Evolutionary conservation across 2,329 filamentous ascomycete species (phyloP).

Genomic region (Trichophaea hybrida): DNA sequence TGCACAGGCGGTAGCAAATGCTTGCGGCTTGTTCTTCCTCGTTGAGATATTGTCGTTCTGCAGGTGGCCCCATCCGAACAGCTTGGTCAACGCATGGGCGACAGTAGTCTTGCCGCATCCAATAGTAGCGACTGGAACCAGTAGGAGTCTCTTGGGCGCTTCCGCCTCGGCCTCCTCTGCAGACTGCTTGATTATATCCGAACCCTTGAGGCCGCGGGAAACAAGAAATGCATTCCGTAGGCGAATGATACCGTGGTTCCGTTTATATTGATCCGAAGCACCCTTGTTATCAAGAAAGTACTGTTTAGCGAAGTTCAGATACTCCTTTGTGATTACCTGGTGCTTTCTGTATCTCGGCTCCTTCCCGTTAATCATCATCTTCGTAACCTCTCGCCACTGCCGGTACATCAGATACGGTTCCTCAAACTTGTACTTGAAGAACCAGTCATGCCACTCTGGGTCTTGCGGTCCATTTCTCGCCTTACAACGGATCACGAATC

Average conservation of each 20-base stretch:
- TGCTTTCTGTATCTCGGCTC: constrained; percentile 74
- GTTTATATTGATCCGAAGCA: constrained; percentile 56
- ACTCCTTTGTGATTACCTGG: constrained; percentile 75
- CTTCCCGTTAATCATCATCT: constrained; percentile 63
- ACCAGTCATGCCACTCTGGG: constrained; percentile 69
- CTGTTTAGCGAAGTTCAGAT: constrained; percentile 64
- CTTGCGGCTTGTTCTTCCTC: constrained; percentile 55
- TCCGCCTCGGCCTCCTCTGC: constrained; percentile 60
- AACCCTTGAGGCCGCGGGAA: constrained; percentile 69
- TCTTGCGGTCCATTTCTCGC: constrained; percentile 40
- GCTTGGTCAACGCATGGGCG: constrained; percentile 60
- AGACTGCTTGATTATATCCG: constrained; percentile 40
- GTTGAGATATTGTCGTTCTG: constrained; percentile 94
- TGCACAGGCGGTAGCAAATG: constrained; percentile 48
- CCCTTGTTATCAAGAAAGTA: constrained; percentile 54
- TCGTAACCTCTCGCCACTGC: constrained; percentile 96
- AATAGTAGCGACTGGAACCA: constrained; percentile 85
- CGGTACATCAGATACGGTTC: constrained; percentile 98
- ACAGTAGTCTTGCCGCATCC: constrained; percentile 96
- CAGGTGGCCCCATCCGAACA: constrained; percentile 84
- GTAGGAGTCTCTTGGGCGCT: constrained; percentile 47
- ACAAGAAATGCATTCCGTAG: constrained; percentile 77
- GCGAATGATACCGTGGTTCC: constrained; percentile 89
- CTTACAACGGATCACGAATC: constrained; percentile 88
- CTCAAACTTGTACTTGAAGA: constrained; percentile 99